A percentile compares a stretch with the other conserved stretches of the same genome.
Conservation (phyloP, 1,139 yeast genomes). For the Citeromyces hawaiiensis region DNA sequence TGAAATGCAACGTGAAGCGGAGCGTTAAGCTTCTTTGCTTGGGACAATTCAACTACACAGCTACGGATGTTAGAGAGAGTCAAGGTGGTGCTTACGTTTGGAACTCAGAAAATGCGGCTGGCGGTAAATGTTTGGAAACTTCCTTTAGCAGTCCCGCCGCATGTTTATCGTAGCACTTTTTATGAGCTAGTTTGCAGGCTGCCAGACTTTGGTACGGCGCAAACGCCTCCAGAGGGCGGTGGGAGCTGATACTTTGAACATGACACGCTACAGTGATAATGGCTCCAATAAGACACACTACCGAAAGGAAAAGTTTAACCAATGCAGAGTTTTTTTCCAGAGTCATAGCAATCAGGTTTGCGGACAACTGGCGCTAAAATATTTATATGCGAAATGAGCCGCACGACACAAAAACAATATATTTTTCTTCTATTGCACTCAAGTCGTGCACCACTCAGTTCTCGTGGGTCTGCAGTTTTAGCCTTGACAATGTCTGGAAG, state of each 20-base stretch:
- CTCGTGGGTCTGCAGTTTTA: conserved; percentile 47
- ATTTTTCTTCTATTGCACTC: no score
- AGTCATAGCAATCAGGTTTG: neutral
- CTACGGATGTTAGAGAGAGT: neutral
- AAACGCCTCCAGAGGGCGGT: neutral
- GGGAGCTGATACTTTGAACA: neutral
- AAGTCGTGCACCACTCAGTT: no score
- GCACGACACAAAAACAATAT: neutral
- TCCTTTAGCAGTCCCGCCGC: conserved; percentile 6
- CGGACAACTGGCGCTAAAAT: neutral
- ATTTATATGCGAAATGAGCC: no score
- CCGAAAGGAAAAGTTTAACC: neutral
- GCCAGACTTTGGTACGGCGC: neutral
- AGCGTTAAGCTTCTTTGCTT: neutral
- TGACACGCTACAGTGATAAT: neutral
- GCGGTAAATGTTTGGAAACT: conserved; percentile 5
- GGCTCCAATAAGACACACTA: neutral
- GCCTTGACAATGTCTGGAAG: conserved; percentile 89
- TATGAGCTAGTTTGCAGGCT: neutral
- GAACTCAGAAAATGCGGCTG: conserved; percentile 7
- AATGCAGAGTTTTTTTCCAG: neutral
- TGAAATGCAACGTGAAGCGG: neutral
- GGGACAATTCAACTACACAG: neutral
- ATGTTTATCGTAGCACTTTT: conserved; percentile 3
- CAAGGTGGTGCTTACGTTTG: conserved; percentile 3